Conservation (phyloP, 345 rosid genomes). For the Rhizophora apiculata region DNA sequence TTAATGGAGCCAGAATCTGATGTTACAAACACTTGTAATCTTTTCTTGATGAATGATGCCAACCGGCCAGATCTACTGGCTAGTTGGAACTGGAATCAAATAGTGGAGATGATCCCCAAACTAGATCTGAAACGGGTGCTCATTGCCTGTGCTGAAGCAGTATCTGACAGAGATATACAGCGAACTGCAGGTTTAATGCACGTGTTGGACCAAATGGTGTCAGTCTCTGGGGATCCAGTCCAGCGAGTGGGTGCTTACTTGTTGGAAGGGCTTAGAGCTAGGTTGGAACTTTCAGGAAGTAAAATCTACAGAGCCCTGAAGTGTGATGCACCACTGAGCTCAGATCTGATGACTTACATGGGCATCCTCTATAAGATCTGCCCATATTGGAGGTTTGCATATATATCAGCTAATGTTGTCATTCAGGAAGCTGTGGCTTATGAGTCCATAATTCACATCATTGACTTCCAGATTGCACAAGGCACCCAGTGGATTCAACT, state of each 20-base stretch:
- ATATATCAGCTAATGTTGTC: constrained; percentile 63
- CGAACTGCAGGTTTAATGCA: constrained; percentile 56
- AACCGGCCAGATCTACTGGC: constrained; percentile 32
- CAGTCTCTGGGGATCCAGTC: constrained; percentile 78
- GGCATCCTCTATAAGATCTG: constrained; percentile 61
- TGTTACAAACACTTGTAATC: constrained; percentile 38
- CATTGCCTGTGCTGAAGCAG: constrained; percentile 58
- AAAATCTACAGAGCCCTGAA: constrained; percentile 77
- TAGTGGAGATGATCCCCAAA: constrained; percentile 53
- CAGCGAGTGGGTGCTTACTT: constrained; percentile 83
- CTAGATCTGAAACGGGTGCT: constrained; percentile 59
- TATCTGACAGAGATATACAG: constrained; percentile 43
- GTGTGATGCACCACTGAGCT: constrained; percentile 75
- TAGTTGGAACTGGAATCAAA: constrained; percentile 46
- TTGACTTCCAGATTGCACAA: constrained; percentile 87
- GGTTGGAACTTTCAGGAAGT: constrained; percentile 83
- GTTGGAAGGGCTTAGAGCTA: constrained; percentile 93
- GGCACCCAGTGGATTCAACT: constrained; percentile 75
- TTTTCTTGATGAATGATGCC: constrained; percentile 44
- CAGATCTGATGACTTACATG: constrained; percentile 96
- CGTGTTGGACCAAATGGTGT: constrained; percentile 79
- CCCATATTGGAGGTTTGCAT: constrained; percentile 93
- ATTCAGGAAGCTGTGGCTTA: constrained; percentile 60
- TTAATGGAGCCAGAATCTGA: constrained; percentile 66
- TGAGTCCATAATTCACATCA: constrained; percentile 70